Conservation (phyloP, 441 rosid species). For the Pelargonium citronellum region DNA sequence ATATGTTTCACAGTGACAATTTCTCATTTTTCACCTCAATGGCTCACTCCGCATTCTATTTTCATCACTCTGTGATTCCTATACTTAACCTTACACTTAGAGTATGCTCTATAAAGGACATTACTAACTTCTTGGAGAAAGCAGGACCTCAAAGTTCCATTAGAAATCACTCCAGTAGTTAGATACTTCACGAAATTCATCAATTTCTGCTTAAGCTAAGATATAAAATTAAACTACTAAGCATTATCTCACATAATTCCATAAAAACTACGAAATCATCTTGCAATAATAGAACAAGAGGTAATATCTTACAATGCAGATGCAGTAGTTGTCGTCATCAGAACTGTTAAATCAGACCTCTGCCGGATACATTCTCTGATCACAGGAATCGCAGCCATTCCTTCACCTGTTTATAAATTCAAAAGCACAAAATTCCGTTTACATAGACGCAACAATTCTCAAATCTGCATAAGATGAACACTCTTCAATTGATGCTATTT, state of each 20-base stretch:
- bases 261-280: background rate
- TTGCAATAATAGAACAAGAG: background rate
- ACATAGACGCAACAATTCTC: background rate
- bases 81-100: background rate
- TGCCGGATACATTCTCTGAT: slow-evolving; percentile 44
- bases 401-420: slow-evolving; percentile 58
- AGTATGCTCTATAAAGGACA: background rate
- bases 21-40: background rate
- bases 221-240: background rate
- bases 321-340: slow-evolving; percentile 70
- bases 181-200: background rate
- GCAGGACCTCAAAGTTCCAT: background rate
- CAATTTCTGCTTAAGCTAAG: background rate
- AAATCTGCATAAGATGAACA: background rate
- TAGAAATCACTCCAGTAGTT: background rate
- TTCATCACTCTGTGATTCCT: background rate
- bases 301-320: slow-evolving; percentile 62
- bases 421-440: background rate
- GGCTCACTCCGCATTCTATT: background rate
- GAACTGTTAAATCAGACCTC: slow-evolving; percentile 56
- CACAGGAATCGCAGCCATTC: slow-evolving; percentile 88
- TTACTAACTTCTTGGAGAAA: background rate
- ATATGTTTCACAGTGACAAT: background rate
- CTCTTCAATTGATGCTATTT: background rate
- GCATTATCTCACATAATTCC: background rate